Evolutionary conservation across 106 monocot species (phyloP), one percentile per base, ranked within the genome.

Genomic region (Dendrobium catenatum): DNA sequence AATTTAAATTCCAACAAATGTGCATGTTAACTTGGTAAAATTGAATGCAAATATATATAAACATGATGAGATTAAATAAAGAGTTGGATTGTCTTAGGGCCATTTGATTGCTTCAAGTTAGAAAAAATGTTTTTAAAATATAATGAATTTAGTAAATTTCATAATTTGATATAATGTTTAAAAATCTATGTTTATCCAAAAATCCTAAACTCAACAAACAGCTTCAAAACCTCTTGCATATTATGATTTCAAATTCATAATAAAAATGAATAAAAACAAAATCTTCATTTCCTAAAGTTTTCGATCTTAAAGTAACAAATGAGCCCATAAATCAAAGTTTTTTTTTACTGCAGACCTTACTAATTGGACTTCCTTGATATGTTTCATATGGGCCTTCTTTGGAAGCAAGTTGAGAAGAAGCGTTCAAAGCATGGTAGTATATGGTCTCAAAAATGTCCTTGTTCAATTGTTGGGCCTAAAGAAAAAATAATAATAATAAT

Each of bases 371-470:
- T 26, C 95, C 95, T 42, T 80, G n/a, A 78, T 92, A 95, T 43
- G 92, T 87, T 68, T 95, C 90, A 84, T 95, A 95, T 3, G 90
- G 81, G 74, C 95, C 95, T 73, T 92, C 87, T 79, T 87, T 92
- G 18, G 24, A 59, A 79, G 95, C 92, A 80, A 92, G 75, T 56
- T 90, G 83, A 77, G 83, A 78, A 51, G 92, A 95, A 66, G 92
- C 85, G 58, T 86, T 88, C 84, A 92, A 55, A 2, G 95, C 83
- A 84, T 95, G 90, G 75, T 90, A 92, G 75, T 95, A 95, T 75
- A 92, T 90, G 19, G 90, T 95, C 42, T 92, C 92, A 83, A 95
- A 95, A 46, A 95, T 95, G 18, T 92, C 92, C 79, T 86, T 92
- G 73, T 95, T 92, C 47, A 95, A 79, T 29, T 84, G 84, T 78